These are phyloP conservation scores for Mariannaea elegans DNA, from an alignment of 2,329 filamentous ascomycete species.

Conservation along the genomic window DNA sequence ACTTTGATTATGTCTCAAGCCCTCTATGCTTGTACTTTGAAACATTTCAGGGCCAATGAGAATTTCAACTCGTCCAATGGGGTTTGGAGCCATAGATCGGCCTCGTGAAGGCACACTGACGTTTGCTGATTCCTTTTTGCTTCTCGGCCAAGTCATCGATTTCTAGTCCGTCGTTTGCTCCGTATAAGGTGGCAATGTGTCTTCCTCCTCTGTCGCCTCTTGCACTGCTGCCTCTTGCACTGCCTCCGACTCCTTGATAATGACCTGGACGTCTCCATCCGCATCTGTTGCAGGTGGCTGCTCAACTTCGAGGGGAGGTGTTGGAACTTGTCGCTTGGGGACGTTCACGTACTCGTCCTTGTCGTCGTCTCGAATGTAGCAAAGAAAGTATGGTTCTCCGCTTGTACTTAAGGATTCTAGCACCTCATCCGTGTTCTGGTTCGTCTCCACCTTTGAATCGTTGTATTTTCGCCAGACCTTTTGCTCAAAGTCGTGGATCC, in stretches of 20 bases:
- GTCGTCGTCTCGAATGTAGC: constrained; percentile 78
- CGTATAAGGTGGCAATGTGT: constrained; percentile 26
- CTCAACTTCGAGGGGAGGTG: constrained; percentile 10
- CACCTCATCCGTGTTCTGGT: constrained; percentile 72
- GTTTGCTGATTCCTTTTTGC: too few relatives aligned
- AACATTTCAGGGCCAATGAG: too few relatives aligned
- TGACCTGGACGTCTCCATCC: constrained; percentile 38
- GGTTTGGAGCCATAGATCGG: too few relatives aligned
- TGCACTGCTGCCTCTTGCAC: constrained; percentile 11
- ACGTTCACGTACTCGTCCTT: constrained; percentile 63
- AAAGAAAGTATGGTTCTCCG: constrained; percentile 84
- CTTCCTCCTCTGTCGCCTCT: constrained; percentile 6
- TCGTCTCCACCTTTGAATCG: constrained; percentile 80
- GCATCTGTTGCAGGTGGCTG: constrained; percentile 23
- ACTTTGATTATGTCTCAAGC: too few relatives aligned
- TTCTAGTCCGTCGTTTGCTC: constrained; percentile 30
- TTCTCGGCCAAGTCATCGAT: background rate
- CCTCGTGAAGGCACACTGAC: too few relatives aligned
- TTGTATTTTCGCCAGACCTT: constrained; percentile 94
- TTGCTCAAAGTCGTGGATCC: constrained; percentile 88
- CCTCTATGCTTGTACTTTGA: too few relatives aligned
- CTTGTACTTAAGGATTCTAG: constrained; percentile 71
- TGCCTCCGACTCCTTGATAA: constrained; percentile 12
- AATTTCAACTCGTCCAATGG: too few relatives aligned
- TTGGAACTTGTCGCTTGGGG: constrained; percentile 48